Evolutionary conservation across 2,329 filamentous ascomycete genomes (phyloP).

Genomic region (Phyllosticta citriasiana): DNA sequence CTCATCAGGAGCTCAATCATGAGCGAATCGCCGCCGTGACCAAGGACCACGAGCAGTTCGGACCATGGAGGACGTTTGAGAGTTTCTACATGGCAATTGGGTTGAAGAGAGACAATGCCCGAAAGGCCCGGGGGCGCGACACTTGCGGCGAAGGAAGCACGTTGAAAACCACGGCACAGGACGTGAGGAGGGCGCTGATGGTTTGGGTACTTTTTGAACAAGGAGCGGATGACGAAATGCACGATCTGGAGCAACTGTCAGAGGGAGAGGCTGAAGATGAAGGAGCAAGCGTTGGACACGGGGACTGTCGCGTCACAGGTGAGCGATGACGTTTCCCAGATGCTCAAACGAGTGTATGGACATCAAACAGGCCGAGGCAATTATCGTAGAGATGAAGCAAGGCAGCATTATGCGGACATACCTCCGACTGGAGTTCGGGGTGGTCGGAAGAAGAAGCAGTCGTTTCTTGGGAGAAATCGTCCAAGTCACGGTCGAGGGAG

Average conservation of each 20-base stretch:
- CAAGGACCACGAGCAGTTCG: slow-evolving; percentile 62
- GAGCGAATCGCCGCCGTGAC: slow-evolving; percentile 62
- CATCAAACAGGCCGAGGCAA: not conserved
- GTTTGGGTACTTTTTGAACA: slow-evolving; percentile 53
- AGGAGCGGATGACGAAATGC: slow-evolving; percentile 53
- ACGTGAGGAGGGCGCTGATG: slow-evolving; percentile 57
- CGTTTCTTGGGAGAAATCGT: slow-evolving; percentile 34
- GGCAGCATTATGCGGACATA: slow-evolving; percentile 20
- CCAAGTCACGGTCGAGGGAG: slow-evolving; percentile 24
- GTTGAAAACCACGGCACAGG: slow-evolving; percentile 74
- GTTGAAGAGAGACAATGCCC: slow-evolving; percentile 53
- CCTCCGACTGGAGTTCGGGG: slow-evolving; percentile 31
- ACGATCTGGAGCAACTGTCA: slow-evolving; percentile 44
- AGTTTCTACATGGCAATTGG: slow-evolving; percentile 59
- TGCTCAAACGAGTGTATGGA: not conserved
- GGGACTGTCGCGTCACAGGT: not conserved
- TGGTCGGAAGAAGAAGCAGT: slow-evolving; percentile 22
- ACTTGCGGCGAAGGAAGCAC: slow-evolving; percentile 25
- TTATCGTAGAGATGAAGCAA: not conserved
- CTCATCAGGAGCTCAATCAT: slow-evolving; percentile 71
- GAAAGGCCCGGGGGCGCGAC: slow-evolving; percentile 45
- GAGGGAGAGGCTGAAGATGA: slow-evolving; percentile 13
- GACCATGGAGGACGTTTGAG: slow-evolving; percentile 68
- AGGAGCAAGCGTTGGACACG: not conserved
- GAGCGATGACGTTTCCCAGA: not conserved